These are phyloP conservation scores for Penicillium tannophilum DNA, from an alignment of 495 filamentous ascomycete genomes.

Conservation along the genomic window DNA sequence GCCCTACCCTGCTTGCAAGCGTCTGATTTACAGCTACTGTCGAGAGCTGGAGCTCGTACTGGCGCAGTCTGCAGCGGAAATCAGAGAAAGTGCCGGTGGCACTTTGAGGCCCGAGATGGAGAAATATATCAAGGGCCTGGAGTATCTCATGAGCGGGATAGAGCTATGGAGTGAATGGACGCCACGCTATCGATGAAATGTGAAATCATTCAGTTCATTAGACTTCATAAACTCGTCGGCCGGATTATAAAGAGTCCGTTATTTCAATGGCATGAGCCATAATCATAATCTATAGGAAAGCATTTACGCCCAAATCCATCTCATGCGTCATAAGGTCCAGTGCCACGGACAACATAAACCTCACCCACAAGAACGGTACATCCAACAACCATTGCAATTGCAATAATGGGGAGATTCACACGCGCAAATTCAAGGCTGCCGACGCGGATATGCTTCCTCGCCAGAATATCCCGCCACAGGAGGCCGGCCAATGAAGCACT, in stretches of 20 bases:
- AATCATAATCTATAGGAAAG: neutral
- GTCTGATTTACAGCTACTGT: constrained; percentile 23
- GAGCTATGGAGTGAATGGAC: constrained; percentile 28
- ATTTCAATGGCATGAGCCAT: neutral
- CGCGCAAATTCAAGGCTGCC: constrained; percentile 59
- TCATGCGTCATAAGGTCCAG: constrained; percentile 24
- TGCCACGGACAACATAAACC: constrained; percentile 53
- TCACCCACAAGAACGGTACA: constrained; percentile 60
- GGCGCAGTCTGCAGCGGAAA: constrained; percentile 6
- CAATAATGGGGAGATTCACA: constrained; percentile 67
- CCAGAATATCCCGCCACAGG: constrained; percentile 66
- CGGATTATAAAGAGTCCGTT: neutral
- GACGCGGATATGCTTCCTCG: constrained; percentile 62
- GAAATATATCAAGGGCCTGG: constrained; percentile 22
- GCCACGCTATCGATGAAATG: constrained; percentile 23
- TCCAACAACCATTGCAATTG: constrained; percentile 64
- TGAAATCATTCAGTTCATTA: constrained; percentile 4
- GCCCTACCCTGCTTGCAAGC: constrained; percentile 22
- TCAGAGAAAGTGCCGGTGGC: neutral
- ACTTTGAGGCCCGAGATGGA: constrained; percentile 16
- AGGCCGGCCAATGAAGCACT: constrained; percentile 67
- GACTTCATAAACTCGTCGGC: neutral
- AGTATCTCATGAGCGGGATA: constrained; percentile 27
- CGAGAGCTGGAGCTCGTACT: constrained; percentile 23
- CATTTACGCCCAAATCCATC: neutral